Conservation (phyloP, 495 filamentous ascomycete species). For the Hypoxylon cercidicola region DNA sequence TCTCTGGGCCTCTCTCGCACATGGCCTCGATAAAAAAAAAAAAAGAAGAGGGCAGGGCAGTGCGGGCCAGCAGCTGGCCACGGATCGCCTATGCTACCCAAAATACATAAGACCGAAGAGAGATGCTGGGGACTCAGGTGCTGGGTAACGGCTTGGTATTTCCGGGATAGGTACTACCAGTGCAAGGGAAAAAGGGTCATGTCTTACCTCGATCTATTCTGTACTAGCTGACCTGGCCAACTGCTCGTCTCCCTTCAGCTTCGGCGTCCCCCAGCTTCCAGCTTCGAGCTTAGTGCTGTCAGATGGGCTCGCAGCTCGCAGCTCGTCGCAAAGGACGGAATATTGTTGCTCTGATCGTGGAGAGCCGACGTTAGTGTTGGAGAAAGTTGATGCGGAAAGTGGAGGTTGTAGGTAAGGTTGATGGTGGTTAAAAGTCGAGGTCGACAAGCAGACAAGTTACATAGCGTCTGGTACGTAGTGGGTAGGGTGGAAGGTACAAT, state of each 20-base stretch:
- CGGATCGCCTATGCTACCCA: constrained; percentile 46
- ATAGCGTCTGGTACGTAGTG: constrained; percentile 25
- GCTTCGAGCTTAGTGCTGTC: constrained; percentile 29
- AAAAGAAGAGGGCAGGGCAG: constrained; percentile 48
- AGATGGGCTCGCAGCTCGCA: too few relatives aligned
- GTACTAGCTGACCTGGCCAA: constrained; percentile 23
- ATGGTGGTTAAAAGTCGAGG: constrained; percentile 27
- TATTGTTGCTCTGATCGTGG: constrained; percentile 26
- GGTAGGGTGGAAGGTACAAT: background rate
- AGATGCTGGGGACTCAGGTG: constrained; percentile 4
- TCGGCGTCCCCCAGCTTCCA: constrained; percentile 33
- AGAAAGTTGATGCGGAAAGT: constrained; percentile 38
- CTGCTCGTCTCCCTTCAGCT: constrained; percentile 30
- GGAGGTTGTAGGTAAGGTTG: constrained; percentile 29
- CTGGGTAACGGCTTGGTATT: constrained; percentile 23
- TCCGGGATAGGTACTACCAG: constrained; percentile 14
- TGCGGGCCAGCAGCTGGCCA: constrained; percentile 50
- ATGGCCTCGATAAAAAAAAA: constrained; percentile 28
- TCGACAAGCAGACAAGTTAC: constrained; percentile 38
- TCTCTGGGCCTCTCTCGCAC: constrained; percentile 29
- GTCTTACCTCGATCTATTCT: constrained; percentile 47
- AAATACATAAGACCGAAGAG: constrained; percentile 40
- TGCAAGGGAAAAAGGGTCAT: constrained; percentile 30
- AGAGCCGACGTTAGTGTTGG: constrained; percentile 34
- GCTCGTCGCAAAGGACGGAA: constrained; percentile 37